Percentiles rank a stretch among this genome's conserved stretches.
Evolutionary conservation across 2,329 filamentous ascomycete genomes (phyloP).

Genomic region (Ophiostoma montium): DNA sequence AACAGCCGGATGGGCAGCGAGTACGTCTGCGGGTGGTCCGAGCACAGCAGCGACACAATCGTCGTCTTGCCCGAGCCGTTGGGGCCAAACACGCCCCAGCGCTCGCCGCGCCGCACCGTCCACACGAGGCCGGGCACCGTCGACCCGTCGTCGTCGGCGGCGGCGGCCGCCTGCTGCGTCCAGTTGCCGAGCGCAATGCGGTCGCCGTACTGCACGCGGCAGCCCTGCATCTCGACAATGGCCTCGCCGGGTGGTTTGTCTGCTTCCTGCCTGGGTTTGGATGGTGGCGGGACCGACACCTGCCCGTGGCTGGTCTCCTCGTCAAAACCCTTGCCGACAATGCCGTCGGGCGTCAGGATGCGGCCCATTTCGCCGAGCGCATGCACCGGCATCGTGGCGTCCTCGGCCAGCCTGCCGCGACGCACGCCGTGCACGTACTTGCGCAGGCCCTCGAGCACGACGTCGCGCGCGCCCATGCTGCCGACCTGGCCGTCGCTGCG

Average conservation of each 20-base stretch:
- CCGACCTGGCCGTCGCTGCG: constrained; percentile 51
- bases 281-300: too few relatives aligned
- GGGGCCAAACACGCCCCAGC: constrained; percentile 85
- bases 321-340: constrained; percentile 24
- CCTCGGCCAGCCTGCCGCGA: constrained; percentile 29
- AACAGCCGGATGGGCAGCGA: constrained; percentile 79
- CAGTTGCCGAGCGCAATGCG: constrained; percentile 72
- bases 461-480: constrained; percentile 48
- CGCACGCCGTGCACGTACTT: constrained; percentile 33
- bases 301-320: constrained; percentile 12
- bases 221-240: constrained; percentile 76
- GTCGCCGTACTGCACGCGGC: constrained; percentile 64
- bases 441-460: constrained; percentile 42
- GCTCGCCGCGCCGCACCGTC: constrained; percentile 68
- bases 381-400: constrained; percentile 33
- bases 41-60: constrained; percentile 79
- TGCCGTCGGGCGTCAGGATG: constrained; percentile 26
- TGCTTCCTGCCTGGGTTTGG: constrained; percentile 10
- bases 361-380: constrained; percentile 36
- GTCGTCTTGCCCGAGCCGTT: constrained; percentile 97
- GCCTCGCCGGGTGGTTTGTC: constrained; percentile 41
- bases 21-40: constrained; percentile 91
- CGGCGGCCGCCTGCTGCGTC: constrained; percentile 44
- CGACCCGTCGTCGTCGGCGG: constrained; percentile 23
- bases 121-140: constrained; percentile 56